Evolutionary conservation across 495 filamentous ascomycete species (phyloP).

Genomic region (Penicillium silybi): DNA sequence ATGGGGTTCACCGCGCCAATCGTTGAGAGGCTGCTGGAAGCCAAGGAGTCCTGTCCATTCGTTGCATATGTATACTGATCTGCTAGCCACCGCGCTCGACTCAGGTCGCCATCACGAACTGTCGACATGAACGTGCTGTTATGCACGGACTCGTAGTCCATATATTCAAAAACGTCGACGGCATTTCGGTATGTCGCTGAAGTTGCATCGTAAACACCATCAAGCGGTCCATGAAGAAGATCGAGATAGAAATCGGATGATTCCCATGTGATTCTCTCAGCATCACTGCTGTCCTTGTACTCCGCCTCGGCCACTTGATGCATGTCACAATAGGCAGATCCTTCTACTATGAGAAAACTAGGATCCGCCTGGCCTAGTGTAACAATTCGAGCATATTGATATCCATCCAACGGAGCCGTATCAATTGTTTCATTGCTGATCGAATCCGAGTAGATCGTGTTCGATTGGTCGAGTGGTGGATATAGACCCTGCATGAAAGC

Average conservation of each 20-base stretch:
- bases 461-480: conserved; percentile 53
- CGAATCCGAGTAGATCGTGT: conserved; percentile 34
- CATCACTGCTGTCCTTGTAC: conserved; percentile 39
- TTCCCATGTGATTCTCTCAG: conserved; percentile 28
- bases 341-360: conserved; percentile 55
- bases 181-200: conserved; percentile 54
- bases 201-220: conserved; percentile 27
- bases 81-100: conserved; percentile 59
- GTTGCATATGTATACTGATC: conserved; percentile 62
- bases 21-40: conserved; percentile 26
- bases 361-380: conserved; percentile 48
- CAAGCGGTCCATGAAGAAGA: conserved; percentile 38
- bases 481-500: conserved; percentile 82
- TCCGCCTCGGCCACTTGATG: conserved; percentile 33
- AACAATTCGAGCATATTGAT: conserved; percentile 66
- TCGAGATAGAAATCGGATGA: conserved; percentile 49
- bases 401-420: conserved; percentile 61
- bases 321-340: conserved; percentile 51
- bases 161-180: conserved; percentile 62
- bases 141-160: conserved; percentile 71
- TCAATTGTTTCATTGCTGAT: conserved; percentile 55
- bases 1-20: conserved; percentile 53
- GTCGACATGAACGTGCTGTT: conserved; percentile 59
- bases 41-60: conserved; percentile 52
- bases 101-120: conserved; percentile 48